These are phyloP conservation scores for Lichtheimia corymbifera DNA, from an alignment of 371 early-diverging fungal genomes.

Conservation along the genomic window DNA sequence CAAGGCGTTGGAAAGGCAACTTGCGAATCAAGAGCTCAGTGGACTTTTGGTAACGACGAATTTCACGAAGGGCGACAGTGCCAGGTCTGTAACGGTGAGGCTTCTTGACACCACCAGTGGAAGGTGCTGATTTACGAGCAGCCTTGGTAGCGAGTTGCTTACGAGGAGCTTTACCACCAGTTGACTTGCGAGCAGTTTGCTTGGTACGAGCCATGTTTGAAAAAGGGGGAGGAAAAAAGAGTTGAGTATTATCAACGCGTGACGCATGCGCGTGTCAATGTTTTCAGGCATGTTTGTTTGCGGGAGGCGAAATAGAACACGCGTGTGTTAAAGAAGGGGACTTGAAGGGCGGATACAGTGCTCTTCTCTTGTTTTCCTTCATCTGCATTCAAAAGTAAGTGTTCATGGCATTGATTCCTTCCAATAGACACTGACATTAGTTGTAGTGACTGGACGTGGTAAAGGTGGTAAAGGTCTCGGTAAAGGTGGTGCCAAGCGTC, in stretches of 20 bases:
- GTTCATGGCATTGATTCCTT: not conserved
- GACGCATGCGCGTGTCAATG: too few relatives aligned
- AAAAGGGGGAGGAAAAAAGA: not conserved
- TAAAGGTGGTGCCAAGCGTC: constrained; percentile 98
- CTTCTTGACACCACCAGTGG: constrained; percentile 71
- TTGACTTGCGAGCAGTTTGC: constrained; percentile 99
- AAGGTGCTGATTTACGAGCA: constrained; percentile 57
- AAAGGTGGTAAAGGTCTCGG: constrained; percentile 98
- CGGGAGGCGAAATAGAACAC: not conserved
- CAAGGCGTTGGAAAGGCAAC: constrained; percentile 98
- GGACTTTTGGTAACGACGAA: constrained; percentile 97
- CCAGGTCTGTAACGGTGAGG: constrained; percentile 88
- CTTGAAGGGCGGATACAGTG: too few relatives aligned
- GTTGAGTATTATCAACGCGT: not conserved
- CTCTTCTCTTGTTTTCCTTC: not conserved
- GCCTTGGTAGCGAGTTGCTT: constrained; percentile 99
- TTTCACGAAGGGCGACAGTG: constrained; percentile 95
- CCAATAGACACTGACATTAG: not conserved
- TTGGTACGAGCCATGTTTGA: constrained; percentile 93
- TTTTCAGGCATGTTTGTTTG: constrained; percentile 1
- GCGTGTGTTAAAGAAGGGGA: too few relatives aligned
- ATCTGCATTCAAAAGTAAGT: constrained; percentile 3
- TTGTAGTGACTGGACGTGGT: constrained; percentile 89
- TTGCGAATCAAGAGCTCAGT: constrained; percentile 98
- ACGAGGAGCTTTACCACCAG: constrained; percentile 98